Percentiles rank a stretch among this genome's conserved stretches.
Conservation (phyloP, 371 early-diverging fungal genomes). For the Mucor ambiguus region DNA sequence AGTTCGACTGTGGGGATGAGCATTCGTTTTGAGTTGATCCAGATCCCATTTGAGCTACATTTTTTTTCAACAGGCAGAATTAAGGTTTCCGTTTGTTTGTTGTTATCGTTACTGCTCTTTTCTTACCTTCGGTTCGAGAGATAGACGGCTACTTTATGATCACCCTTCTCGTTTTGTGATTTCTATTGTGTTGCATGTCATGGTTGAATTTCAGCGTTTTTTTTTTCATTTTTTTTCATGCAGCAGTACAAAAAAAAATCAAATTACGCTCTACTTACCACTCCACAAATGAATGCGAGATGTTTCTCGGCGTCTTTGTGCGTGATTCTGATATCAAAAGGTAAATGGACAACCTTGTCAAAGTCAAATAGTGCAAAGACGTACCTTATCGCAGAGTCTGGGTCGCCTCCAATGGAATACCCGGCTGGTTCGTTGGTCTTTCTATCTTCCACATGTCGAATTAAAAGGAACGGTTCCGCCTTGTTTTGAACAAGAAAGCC, state of each 20-base stretch:
- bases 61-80: background rate
- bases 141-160: background rate
- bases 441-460: conserved; percentile 2
- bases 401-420: conserved; percentile 11
- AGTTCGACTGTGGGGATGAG: background rate
- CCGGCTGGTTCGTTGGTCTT: conserved; percentile 2
- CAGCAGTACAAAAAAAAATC: background rate
- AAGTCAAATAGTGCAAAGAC: background rate
- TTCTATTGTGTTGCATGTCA: background rate
- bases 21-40: conserved; percentile 15
- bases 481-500: conserved; percentile 9
- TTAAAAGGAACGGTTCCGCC: conserved; percentile 1
- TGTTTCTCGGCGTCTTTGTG: background rate
- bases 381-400: conserved; percentile 17
- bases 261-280: conserved; percentile 3
- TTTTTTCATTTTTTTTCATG: background rate
- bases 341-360: background rate
- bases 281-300: conserved; percentile 8
- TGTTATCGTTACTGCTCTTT: background rate
- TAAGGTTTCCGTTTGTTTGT: conserved; percentile 5
- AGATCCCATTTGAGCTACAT: conserved; percentile 13
- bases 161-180: background rate
- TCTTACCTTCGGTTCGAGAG: conserved; percentile 5
- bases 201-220: too few species aligned
- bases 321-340: background rate